Evolutionary conservation across 2,329 filamentous ascomycete genomes (phyloP), one percentile per base, ranked within the genome.

Genomic region (Teratosphaeriaceae sp.): DNA sequence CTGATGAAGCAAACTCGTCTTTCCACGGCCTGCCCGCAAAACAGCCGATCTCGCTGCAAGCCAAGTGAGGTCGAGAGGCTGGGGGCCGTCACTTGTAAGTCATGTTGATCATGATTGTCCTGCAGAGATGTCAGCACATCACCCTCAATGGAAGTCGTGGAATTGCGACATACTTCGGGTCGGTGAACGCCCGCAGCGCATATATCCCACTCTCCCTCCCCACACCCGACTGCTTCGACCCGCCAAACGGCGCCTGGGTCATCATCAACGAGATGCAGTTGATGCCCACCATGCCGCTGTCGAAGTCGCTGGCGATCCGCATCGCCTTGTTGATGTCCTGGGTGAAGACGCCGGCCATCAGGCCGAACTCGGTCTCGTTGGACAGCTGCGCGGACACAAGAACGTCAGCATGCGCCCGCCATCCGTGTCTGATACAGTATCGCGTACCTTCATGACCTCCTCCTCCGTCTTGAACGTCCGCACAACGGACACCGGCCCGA

Each of bases 141-240:
- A 9, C 20, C 7, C 35, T 5, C 6, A 40, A 26, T 4, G 4
- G 9, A 8, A 12, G 16, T 15, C 11, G 8, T 27, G 13, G 20
- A 27, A 9, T 19, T 12, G 21, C 5, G 5, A 40, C 38, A 13
- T 40, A 40, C 65, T 75, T 75, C 11, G 67, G 60, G 52, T 74
- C 70, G 0, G 71, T 75, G 43, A 65, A 75, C 33, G 65, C 64
- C 22, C 69, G 62, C 46, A 74, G 57, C 5, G 66, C 69, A 16
- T 35, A 20, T 13, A 44, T 38, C 11, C 66, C 71, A 39, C 67
- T 31, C 57, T 76, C 73, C 4, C 71, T 58, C 3, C 73, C 72
- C 8, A 69, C 45, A 0, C 73, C 73, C 34, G 51, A 65, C 18
- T 42, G 40, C 30, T 42, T 42, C 19, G 29, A 35, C 5, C 73